Evolutionary conservation across 108 stramenopile species (phyloP).

Genomic region (Asterionellopsis glacialis): DNA sequence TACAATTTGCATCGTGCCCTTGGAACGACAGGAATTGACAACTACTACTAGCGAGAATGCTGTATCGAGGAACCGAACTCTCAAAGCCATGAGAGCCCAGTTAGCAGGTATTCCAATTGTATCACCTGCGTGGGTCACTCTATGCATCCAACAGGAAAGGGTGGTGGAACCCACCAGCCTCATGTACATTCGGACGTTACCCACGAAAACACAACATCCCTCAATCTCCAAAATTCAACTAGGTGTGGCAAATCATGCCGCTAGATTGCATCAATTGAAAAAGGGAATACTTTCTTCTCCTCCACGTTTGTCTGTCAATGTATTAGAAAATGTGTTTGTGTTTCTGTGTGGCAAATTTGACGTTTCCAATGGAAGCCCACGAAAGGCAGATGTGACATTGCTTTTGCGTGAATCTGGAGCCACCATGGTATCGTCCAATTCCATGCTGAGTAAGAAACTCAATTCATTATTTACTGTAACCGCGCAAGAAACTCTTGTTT

Average conservation of each 20-base stretch:
- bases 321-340: conserved; percentile 25
- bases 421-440: conserved; percentile 30
- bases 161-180: conserved; percentile 12
- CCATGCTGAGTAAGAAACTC: too few species aligned
- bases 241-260: conserved; percentile 56
- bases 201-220: conserved; percentile 20
- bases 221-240: conserved; percentile 6
- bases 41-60: conserved; percentile 19
- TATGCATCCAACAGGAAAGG: conserved; percentile 22
- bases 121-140: conserved; percentile 52
- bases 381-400: conserved; percentile 39
- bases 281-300: conserved; percentile 5
- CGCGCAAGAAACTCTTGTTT: conserved; percentile 27
- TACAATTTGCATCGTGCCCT: conserved; percentile 52
- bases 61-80: conserved; percentile 44
- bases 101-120: conserved; percentile 75
- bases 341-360: conserved; percentile 47
- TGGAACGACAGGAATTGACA: conserved; percentile 9
- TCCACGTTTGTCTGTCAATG: conserved; percentile 1
- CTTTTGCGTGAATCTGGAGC: conserved; percentile 64
- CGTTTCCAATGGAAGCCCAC: conserved; percentile 1
- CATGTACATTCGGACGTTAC: conserved; percentile 39
- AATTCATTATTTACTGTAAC: background rate
- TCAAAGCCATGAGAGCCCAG: conserved; percentile 74
- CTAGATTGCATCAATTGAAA: conserved; percentile 13